Conservation (phyloP, 1,139 yeast species). For the Diutina rugosa region DNA sequence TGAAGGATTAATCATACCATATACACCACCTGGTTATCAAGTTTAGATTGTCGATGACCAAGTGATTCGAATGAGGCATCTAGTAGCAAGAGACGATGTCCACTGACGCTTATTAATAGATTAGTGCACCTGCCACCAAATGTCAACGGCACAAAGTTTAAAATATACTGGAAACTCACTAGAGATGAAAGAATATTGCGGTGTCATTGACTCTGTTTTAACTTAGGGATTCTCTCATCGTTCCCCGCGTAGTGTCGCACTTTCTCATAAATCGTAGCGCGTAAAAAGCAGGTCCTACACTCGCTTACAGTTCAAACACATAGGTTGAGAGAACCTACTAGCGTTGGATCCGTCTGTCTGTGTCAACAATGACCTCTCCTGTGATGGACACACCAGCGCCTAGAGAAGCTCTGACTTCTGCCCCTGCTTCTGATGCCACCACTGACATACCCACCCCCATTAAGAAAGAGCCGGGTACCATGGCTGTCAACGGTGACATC, state of each 20-base stretch:
- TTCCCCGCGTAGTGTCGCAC: not conserved
- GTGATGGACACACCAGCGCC: not conserved
- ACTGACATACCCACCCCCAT: not conserved
- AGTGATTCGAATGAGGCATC: too few species aligned
- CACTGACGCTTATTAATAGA: too few species aligned
- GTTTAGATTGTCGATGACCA: too few species aligned
- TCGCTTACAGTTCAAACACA: not conserved
- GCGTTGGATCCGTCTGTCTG: not conserved
- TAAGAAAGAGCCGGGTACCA: not conserved
- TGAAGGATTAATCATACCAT: too few species aligned
- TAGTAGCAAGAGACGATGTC: too few species aligned
- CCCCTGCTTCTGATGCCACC: not conserved
- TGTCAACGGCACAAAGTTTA: too few species aligned
- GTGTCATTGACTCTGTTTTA: not conserved
- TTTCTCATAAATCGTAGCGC: not conserved
- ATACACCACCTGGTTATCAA: too few species aligned
- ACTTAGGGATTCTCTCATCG: not conserved
- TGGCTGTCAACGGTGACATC: not conserved
- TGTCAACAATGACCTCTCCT: not conserved
- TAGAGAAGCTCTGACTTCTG: not conserved
- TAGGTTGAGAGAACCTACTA: not conserved
- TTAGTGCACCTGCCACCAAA: too few species aligned
- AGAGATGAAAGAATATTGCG: too few species aligned
- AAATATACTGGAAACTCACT: too few species aligned
- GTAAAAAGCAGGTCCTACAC: not conserved